Conservation (phyloP, 768 basidiomycete species). For the Kwoniella dendrophila region DNA sequence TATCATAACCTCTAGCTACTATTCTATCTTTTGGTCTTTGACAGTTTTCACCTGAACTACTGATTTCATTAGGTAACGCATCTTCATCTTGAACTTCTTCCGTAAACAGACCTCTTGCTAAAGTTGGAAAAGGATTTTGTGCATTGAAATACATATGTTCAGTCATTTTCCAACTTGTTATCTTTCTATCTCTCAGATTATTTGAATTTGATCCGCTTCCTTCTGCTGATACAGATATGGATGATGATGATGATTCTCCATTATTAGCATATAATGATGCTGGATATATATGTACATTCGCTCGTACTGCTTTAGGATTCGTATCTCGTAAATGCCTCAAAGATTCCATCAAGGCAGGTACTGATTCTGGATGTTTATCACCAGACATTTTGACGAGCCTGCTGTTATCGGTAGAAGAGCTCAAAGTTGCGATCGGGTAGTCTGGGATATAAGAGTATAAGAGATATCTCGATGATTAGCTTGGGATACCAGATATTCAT, state of each 20-base stretch:
- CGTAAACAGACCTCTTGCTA: conserved; percentile 90
- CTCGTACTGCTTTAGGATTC: conserved; percentile 49
- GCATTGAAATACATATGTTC: conserved; percentile 91
- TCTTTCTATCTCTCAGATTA: conserved; percentile 33
- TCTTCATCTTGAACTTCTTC: conserved; percentile 43
- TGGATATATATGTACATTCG: conserved; percentile 47
- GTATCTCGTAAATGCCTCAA: conserved; percentile 30
- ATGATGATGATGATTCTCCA: conserved; percentile 3
- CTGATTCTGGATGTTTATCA: conserved; percentile 37
- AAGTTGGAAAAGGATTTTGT: conserved; percentile 88
- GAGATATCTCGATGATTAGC: no score
- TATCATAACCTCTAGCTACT: conserved; percentile 90
- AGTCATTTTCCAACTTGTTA: conserved; percentile 96
- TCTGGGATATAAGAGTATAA: no score
- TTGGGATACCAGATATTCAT: no score
- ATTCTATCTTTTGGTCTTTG: conserved; percentile 59
- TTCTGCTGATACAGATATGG: neutral
- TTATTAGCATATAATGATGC: conserved; percentile 33
- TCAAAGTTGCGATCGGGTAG: no score
- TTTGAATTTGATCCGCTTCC: neutral
- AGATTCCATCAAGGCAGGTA: conserved; percentile 28
- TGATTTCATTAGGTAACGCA: conserved; percentile 34
- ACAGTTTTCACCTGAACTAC: conserved; percentile 42
- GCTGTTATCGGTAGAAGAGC: no score
- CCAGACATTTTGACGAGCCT: conserved; percentile 13